Evolutionary conservation across 116 monocot genomes (phyloP).

Genomic region (Cymodocea nodosa): DNA sequence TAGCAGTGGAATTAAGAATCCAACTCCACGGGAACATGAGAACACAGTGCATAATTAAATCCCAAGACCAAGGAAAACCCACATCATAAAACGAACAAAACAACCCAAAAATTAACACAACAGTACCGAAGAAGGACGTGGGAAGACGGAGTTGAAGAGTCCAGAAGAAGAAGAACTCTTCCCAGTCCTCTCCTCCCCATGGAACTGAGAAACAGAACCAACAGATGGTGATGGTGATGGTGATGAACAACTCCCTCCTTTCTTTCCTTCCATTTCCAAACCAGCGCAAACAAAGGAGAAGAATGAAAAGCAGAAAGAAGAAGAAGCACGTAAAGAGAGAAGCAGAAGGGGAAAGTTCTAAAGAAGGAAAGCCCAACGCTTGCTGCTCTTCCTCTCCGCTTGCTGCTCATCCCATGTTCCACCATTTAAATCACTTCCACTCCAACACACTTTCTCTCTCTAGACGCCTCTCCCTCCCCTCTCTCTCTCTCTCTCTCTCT

Average conservation of each 20-base stretch:
- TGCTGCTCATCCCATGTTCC: too few relatives aligned
- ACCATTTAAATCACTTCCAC: not conserved
- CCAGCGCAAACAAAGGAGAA: not conserved
- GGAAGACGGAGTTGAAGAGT: slow-evolving; percentile 6
- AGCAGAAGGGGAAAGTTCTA: not conserved
- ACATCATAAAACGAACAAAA: not conserved
- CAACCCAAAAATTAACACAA: not conserved
- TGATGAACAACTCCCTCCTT: not conserved
- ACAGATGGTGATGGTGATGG: not conserved
- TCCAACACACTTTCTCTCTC: not conserved
- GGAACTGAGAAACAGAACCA: not conserved
- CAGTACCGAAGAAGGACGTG: slow-evolving; percentile 3
- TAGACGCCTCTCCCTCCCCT: too few relatives aligned
- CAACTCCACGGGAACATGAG: not conserved
- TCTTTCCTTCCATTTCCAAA: slow-evolving; percentile 1
- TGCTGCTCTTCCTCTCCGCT: not conserved
- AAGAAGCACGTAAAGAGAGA: not conserved
- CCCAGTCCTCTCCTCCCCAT: not conserved
- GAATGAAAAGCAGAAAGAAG: not conserved
- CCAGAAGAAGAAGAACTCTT: not conserved
- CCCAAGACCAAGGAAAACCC: not conserved
- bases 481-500: not conserved
- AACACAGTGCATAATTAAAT: not conserved
- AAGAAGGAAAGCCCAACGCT: not conserved
- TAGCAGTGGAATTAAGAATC: not conserved